Evolutionary conservation across 768 basidiomycete genomes (phyloP), one percentile per base, ranked within the genome.

Genomic region (Tylopilus rubrobrunneus): DNA sequence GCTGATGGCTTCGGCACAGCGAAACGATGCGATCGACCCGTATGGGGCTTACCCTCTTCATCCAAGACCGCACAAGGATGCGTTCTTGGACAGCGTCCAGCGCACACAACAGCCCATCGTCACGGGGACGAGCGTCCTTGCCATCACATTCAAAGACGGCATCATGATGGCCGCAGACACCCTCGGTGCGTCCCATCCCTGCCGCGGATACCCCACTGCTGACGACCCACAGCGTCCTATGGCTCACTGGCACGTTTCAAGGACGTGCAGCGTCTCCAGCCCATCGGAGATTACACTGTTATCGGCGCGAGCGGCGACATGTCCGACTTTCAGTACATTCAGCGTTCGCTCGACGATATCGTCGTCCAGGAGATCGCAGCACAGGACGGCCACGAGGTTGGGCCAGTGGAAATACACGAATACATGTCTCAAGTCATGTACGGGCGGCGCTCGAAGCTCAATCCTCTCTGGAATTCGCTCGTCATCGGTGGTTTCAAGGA

Each of bases 81-180:
- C 75, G 2, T 89, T 87, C 57, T 69, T 81, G 3, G 80, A 80
- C 5, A 80, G 83, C 37, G 80, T 92, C 0, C 85, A 93, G 64
- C 87, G 74, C 58, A 98, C 94, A 28, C 92, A 92, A 65, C 89
- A 94, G 63, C 97, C 97, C 10, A 86, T 98, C 56, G 92, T 98
- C 9, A 98, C 96, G 0, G 97, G 96, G 53, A 95, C 96, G n/a
- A 91, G 88, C 52, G 93, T 99, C 6, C 80, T 99, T 33, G 97
- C 89, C 3, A 78, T 99, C 72, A 90, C 91, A 73, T 98, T 81
- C 80, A 93, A 95, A 71, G 93, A 92, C 63, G 97, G 97, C 9
- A 83, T 99, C 59, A 96, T 99, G 91, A 85, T 99, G 79, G 94
- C 97, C 29, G 94, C 97, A 36, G 97, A 99, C 77, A 98, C 88